Conservation (phyloP, 2,329 filamentous ascomycete species). For the Diaporthe vaccinii region DNA sequence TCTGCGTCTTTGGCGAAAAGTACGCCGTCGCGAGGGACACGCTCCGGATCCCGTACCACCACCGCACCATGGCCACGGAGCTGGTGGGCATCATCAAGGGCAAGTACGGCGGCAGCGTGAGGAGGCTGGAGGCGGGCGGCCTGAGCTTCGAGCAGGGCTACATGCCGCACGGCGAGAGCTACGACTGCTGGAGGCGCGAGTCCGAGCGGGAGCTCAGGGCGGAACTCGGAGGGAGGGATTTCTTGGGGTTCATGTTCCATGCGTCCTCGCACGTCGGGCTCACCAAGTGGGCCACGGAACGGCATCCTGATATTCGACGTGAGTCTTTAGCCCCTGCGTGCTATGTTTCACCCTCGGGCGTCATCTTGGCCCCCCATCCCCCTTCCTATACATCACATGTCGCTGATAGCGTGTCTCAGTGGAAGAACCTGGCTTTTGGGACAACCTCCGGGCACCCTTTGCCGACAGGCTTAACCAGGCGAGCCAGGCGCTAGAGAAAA, state of each 20-base stretch:
- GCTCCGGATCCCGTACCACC: slow-evolving; percentile 68
- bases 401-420: slow-evolving; percentile 11
- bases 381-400: background rate
- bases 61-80: slow-evolving; percentile 67
- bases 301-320: slow-evolving; percentile 39
- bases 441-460: slow-evolving; percentile 36
- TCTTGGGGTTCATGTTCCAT: slow-evolving; percentile 49
- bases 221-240: slow-evolving; percentile 45
- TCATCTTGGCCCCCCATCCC: no score
- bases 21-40: slow-evolving; percentile 71
- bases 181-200: slow-evolving; percentile 45
- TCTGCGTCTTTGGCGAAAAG: slow-evolving; percentile 73
- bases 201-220: slow-evolving; percentile 43
- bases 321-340: background rate
- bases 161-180: slow-evolving; percentile 49
- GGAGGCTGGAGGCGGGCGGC: slow-evolving; percentile 48
- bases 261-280: slow-evolving; percentile 45
- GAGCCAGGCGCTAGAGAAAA: slow-evolving; percentile 31
- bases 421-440: slow-evolving; percentile 33
- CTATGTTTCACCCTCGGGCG: no score
- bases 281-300: slow-evolving; percentile 45
- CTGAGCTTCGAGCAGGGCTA: slow-evolving; percentile 49
- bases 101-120: slow-evolving; percentile 47
- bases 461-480: slow-evolving; percentile 34
- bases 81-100: slow-evolving; percentile 61